These are phyloP conservation scores for Protostelium mycophagum DNA, from an alignment of 78 protist genomes.

Conservation along the genomic window DNA sequence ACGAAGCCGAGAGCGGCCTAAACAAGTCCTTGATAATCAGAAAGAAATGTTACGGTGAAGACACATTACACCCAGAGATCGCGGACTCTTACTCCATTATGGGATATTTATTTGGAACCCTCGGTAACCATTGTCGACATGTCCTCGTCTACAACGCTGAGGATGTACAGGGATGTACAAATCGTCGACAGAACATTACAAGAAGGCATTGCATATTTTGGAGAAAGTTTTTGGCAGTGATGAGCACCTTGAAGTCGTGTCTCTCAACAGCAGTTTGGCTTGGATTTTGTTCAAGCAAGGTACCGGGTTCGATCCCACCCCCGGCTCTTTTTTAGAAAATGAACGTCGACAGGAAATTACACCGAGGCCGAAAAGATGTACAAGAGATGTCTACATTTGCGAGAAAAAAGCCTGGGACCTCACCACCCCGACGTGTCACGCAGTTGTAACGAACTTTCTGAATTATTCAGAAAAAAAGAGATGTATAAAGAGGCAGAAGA, in stretches of 20 bases:
- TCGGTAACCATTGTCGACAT: no score
- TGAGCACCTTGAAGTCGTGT: neutral
- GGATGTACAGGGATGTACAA: no score
- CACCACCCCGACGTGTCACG: neutral
- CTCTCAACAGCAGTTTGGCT: neutral
- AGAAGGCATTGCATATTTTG: neutral
- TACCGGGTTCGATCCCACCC: neutral
- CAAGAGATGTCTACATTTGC: neutral
- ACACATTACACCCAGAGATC: neutral
- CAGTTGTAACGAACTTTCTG: neutral
- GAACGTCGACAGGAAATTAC: neutral
- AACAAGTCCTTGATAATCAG: neutral
- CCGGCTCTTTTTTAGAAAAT: no score
- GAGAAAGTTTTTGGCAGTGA: neutral
- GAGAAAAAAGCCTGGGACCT: neutral
- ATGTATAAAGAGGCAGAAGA: neutral
- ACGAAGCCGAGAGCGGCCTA: neutral
- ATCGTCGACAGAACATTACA: neutral
- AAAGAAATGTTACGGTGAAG: neutral
- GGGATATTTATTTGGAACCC: neutral
- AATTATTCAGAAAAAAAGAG: neutral
- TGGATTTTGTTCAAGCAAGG: neutral
- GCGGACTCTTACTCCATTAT: neutral
- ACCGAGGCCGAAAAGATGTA: neutral
- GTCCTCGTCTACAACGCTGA: no score